These are phyloP conservation scores for Forsythia suspensa DNA, from an alignment of 257 asterid species.

Conservation along the genomic window DNA sequence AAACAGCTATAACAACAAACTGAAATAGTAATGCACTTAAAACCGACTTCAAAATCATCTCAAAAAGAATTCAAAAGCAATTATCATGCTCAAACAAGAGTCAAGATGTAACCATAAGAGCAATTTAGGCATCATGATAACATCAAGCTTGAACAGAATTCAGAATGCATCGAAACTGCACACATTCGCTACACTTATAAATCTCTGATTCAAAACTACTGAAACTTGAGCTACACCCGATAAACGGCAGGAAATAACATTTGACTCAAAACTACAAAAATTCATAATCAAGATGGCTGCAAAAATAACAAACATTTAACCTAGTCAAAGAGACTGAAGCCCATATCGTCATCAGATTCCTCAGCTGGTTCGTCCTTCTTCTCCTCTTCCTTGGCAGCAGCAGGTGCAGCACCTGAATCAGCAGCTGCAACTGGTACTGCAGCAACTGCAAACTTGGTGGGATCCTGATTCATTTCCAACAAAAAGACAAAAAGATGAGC, in stretches of 20 bases:
- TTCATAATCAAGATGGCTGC: not conserved
- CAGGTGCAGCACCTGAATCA: conserved; percentile 35
- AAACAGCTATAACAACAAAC: too few relatives aligned
- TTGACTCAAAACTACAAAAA: not conserved
- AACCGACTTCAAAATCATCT: too few relatives aligned
- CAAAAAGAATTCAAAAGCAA: too few relatives aligned
- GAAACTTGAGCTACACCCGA: not conserved
- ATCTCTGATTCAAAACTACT: not conserved
- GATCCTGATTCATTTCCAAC: conserved; percentile 46
- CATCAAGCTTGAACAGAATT: not conserved
- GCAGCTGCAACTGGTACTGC: conserved; percentile 55
- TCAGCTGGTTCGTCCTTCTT: conserved; percentile 74
- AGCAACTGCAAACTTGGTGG: conserved; percentile 75
- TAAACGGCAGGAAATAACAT: not conserved
- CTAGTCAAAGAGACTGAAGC: conserved; percentile 76
- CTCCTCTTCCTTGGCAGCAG: conserved; percentile 59
- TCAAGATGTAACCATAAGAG: not conserved
- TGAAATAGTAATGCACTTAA: too few relatives aligned
- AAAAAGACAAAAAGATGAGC: not conserved
- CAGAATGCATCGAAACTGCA: not conserved
- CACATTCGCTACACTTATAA: not conserved
- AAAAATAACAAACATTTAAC: not conserved
- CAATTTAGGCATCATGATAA: not conserved
- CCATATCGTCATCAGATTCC: conserved; percentile 86
- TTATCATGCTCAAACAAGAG: not conserved